phyloP scores from a whole-genome alignment of 179 eudicot species.

The Spergularia azorica region DNA sequence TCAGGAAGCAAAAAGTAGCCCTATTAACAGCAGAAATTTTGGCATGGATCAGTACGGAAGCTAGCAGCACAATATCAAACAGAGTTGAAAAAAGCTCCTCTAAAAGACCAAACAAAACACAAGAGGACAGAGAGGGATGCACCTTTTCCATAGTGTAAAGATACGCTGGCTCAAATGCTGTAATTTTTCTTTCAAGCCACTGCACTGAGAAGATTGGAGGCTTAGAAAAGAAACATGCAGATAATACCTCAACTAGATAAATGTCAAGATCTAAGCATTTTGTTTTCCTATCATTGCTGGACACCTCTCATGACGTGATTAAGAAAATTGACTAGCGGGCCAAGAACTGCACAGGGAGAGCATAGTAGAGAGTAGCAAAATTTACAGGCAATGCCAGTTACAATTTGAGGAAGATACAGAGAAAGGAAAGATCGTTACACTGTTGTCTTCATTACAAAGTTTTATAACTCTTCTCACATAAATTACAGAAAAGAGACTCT shows the following conservation, averaged over 20 bases:
- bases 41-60: conserved; percentile 9
- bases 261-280: neutral
- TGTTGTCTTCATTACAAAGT: neutral
- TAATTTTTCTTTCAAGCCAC: conserved; percentile 88
- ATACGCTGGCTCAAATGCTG: conserved; percentile 88
- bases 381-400: neutral
- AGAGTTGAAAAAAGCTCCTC: neutral
- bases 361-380: neutral
- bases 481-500: neutral
- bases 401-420: neutral
- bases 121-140: neutral
- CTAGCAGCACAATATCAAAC: conserved; percentile 14
- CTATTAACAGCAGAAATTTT: conserved; percentile 35
- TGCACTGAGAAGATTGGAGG: conserved; percentile 64
- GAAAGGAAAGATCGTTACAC: neutral
- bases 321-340: conserved; percentile 7
- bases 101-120: neutral
- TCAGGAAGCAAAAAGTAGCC: conserved; percentile 93
- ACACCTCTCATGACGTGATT: neutral
- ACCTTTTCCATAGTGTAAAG: conserved; percentile 91
- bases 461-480: neutral
- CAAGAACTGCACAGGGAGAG: conserved; percentile 2
- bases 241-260: conserved; percentile 11
- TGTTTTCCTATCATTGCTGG: neutral
- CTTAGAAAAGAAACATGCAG: conserved; percentile 24